Evolutionary conservation across 106 monocot species (phyloP).

Genomic region (Phalaenopsis equestris): DNA sequence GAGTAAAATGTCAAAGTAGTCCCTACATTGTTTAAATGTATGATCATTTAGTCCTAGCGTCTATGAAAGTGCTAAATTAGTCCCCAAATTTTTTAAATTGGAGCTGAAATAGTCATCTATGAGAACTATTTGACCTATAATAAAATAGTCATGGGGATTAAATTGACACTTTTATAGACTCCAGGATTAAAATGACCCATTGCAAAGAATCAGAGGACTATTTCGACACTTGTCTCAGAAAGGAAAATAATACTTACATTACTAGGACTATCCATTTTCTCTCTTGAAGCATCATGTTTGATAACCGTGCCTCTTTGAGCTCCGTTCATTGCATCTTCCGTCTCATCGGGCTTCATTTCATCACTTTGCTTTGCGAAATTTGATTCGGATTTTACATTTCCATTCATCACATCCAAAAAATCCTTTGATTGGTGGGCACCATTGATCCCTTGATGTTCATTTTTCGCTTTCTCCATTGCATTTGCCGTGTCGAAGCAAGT

Average conservation of each 20-base stretch:
- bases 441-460: background rate
- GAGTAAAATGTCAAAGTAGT: too few species aligned
- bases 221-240: background rate
- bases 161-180: too few species aligned
- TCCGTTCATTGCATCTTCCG: background rate
- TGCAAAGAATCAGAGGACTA: too few species aligned
- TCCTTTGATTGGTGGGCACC: background rate
- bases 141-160: too few species aligned
- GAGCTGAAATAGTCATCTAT: too few species aligned
- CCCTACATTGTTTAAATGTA: background rate
- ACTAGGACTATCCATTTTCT: background rate
- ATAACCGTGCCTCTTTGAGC: background rate
- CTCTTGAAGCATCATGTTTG: background rate
- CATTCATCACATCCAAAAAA: background rate
- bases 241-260: constrained; percentile 4
- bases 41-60: too few species aligned
- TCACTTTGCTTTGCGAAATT: background rate
- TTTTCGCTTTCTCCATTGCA: too few species aligned
- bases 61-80: too few species aligned
- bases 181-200: too few species aligned
- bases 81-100: too few species aligned
- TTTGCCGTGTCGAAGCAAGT: background rate
- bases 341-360: background rate
- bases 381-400: background rate
- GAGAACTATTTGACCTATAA: too few species aligned